A percentile compares a stretch with the other conserved stretches of the same genome.
Evolutionary conservation across 177 flowering plant genomes (phyloP).

Genomic region (Vitis hybrid): DNA sequence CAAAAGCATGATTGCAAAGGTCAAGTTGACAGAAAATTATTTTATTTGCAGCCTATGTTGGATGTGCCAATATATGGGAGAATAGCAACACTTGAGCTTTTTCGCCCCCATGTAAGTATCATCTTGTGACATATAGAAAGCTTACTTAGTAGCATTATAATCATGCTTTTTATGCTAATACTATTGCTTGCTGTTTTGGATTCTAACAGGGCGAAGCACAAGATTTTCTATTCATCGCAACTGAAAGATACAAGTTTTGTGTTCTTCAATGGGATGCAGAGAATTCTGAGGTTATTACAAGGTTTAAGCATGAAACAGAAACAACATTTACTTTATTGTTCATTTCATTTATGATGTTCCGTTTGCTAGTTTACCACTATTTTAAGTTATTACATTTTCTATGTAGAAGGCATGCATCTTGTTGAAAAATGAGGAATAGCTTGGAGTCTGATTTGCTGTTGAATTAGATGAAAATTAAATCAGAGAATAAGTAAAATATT

Average conservation of each 20-base stretch:
- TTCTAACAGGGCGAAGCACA: conserved; percentile 83
- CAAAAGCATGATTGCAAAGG: too few species aligned
- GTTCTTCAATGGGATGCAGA: conserved; percentile 98
- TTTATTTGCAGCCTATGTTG: conserved; percentile 73
- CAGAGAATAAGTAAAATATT: too few species aligned
- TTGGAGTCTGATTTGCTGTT: too few species aligned
- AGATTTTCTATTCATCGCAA: conserved; percentile 91
- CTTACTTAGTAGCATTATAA: neutral
- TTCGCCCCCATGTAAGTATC: conserved; percentile 93
- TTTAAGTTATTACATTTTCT: neutral
- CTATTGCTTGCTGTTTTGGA: conserved; percentile 6
- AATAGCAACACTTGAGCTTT: conserved; percentile 97
- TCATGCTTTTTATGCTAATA: neutral
- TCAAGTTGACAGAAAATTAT: too few species aligned
- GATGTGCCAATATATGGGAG: conserved; percentile 99
- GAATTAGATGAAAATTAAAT: too few species aligned
- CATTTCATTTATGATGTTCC: neutral
- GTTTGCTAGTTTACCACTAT: neutral
- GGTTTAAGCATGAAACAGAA: conserved; percentile 34
- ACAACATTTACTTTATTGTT: neutral
- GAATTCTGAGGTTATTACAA: conserved; percentile 81
- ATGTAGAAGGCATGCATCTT: too few species aligned
- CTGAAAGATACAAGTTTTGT: conserved; percentile 95
- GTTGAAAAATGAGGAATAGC: too few species aligned
- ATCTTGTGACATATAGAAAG: neutral